These are phyloP conservation scores for Creolimax fragrantissima DNA, from an alignment of 78 protist genomes.

Conservation along the genomic window DNA sequence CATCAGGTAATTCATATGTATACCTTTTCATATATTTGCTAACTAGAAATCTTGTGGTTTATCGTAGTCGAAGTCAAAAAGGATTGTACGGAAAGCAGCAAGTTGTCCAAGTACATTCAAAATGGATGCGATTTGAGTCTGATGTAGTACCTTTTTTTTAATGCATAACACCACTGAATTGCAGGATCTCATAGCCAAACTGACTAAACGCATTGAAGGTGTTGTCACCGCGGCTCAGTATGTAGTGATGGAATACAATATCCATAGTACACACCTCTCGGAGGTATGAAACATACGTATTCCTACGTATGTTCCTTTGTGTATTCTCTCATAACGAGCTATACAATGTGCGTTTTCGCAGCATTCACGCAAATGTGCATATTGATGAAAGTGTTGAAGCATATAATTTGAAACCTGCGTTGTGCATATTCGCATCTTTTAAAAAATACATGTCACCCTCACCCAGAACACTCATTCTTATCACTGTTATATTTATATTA, in stretches of 20 bases:
- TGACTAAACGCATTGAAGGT: constrained; percentile 37
- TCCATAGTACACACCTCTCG: neutral
- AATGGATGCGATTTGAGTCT: neutral
- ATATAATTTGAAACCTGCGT: no score
- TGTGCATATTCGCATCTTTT: no score
- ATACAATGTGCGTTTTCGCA: no score
- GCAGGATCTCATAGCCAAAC: neutral
- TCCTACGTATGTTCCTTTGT: neutral
- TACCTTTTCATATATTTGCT: neutral
- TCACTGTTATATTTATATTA: neutral
- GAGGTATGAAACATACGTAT: neutral
- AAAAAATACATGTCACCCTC: no score
- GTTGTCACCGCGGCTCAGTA: constrained; percentile 13
- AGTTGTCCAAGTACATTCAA: neutral
- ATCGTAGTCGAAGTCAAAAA: neutral
- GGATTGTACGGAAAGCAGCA: neutral
- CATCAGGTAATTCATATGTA: constrained; percentile 13
- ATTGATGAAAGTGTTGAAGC: no score
- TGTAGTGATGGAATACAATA: constrained; percentile 27
- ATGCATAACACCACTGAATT: no score
- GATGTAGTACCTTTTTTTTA: no score
- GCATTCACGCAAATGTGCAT: no score
- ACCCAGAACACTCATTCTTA: no score
- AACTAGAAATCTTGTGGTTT: no score
- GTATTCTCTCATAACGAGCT: neutral